Conservation (phyloP, 73 alveolate genomes). For the Paramecium pentaurelia region DNA sequence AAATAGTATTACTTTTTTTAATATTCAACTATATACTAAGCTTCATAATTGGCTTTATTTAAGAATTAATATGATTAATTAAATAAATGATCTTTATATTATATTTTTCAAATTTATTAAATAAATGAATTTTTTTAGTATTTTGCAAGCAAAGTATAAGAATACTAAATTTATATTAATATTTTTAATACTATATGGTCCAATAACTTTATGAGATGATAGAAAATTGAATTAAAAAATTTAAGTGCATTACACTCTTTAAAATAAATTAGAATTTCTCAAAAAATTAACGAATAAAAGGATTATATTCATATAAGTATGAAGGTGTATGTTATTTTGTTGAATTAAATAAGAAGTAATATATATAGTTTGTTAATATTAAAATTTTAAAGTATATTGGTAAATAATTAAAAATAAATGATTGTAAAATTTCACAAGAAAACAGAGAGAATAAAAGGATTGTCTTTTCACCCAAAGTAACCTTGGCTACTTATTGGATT, state of each 20-base stretch:
- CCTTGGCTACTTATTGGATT: conserved; percentile 95
- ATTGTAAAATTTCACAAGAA: conserved; percentile 94
- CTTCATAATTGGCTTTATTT: background rate
- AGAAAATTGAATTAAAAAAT: too few relatives aligned
- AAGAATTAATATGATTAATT: background rate
- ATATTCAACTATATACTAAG: background rate
- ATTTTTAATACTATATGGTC: too few relatives aligned
- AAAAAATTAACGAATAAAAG: too few relatives aligned
- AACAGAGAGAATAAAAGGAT: conserved; percentile 97
- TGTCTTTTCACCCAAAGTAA: conserved; percentile 96
- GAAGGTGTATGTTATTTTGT: background rate
- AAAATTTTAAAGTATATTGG: background rate
- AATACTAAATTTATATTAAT: too few relatives aligned
- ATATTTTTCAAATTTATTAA: background rate
- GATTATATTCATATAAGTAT: background rate
- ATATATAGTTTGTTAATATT: background rate
- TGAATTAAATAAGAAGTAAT: background rate
- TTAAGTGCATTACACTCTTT: background rate
- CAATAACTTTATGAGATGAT: background rate
- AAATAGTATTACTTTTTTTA: background rate
- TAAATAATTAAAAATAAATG: conserved; percentile 58
- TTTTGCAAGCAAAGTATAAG: too few relatives aligned
- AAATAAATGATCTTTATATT: background rate
- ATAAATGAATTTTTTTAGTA: background rate
- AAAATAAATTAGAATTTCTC: too few relatives aligned